phyloP scores from a whole-genome alignment of 768 basidiomycete genomes.

The Mrakia hoshinonis region DNA sequence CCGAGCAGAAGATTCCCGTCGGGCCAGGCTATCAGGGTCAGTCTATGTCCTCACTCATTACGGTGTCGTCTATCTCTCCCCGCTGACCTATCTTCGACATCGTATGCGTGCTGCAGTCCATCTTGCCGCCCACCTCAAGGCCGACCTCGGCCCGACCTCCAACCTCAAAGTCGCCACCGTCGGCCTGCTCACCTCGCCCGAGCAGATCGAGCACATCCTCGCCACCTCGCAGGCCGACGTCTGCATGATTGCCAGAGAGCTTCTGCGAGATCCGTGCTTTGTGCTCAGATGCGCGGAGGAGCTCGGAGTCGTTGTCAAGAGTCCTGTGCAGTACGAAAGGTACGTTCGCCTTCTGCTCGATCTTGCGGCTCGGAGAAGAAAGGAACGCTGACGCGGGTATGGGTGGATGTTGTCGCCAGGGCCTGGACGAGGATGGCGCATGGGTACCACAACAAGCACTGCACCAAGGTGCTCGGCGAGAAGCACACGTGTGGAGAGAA shows the following conservation, averaged over 20 bases:
- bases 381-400: neutral
- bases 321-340: slow-evolving; percentile 64
- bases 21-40: slow-evolving; percentile 24
- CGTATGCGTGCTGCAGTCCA: neutral
- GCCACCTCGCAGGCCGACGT: slow-evolving; percentile 60
- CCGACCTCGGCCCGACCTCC: slow-evolving; percentile 34
- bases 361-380: neutral
- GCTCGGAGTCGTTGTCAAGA: slow-evolving; percentile 56
- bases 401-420: neutral
- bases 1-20: slow-evolving; percentile 50
- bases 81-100: neutral
- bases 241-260: slow-evolving; percentile 55
- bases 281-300: slow-evolving; percentile 51
- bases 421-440: slow-evolving; percentile 7
- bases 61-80: neutral
- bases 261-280: slow-evolving; percentile 61
- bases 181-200: slow-evolving; percentile 62
- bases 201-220: slow-evolving; percentile 57
- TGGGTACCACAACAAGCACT: neutral
- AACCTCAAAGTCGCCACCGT: slow-evolving; percentile 51
- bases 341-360: neutral
- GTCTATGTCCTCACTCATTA: neutral
- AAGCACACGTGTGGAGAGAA: neutral
- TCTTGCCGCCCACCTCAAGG: slow-evolving; percentile 34
- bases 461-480: neutral